Evolutionary conservation across 805 yeast genomes (phyloP), one percentile per base, ranked within the genome.

Genomic region (Kluyveromyces aestuarii): DNA sequence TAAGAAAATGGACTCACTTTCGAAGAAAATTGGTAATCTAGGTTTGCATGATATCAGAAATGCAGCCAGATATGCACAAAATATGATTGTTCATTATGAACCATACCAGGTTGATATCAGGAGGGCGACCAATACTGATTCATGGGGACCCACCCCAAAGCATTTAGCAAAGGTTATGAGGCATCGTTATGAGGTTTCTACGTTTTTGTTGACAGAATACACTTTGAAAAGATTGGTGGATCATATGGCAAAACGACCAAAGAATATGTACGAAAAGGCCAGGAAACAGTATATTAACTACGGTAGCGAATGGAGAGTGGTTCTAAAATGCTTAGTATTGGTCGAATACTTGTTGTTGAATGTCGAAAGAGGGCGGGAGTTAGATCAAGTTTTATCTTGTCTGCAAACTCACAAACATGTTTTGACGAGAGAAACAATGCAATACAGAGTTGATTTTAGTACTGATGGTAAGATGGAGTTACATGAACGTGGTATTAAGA

Each of bases 121-220:
- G 45, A 71, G 71, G 47, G 71, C 77, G 7, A 74, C 79, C 14
- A 75, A 73, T 45, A 75, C 77, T 5, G 80, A 75, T 54, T 56
- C 73, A 6, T 75, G 80, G 80, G 80, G 80, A 1, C 80, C 80
- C 4, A 70, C 77, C 0, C 63, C 73, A 6, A 64, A 67, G 40
- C 75, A 75, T 51, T 56, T 72, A 53, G 62, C 61, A 37, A 70
- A 69, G 47, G 65, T 69, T 10, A 33, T 58, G 50, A 58, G 61
- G 46, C 58, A 59, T 47, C 53, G 60, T 49, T 60, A 54, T 42
- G 65, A 55, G 51, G 69, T 55, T 8, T 69, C 61, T 18, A 51
- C 55, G 52, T 68, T 56, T 44, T 51, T 57, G 52, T 62, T 58
- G 53, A 60, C 60, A 14, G 74, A 59, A 56, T 70, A 66, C 48